A percentile compares a stretch with the other conserved stretches of the same genome.
These are phyloP conservation scores for Cicer arietinum DNA, from an alignment of 306 rosid genomes.

Conservation along the genomic window DNA sequence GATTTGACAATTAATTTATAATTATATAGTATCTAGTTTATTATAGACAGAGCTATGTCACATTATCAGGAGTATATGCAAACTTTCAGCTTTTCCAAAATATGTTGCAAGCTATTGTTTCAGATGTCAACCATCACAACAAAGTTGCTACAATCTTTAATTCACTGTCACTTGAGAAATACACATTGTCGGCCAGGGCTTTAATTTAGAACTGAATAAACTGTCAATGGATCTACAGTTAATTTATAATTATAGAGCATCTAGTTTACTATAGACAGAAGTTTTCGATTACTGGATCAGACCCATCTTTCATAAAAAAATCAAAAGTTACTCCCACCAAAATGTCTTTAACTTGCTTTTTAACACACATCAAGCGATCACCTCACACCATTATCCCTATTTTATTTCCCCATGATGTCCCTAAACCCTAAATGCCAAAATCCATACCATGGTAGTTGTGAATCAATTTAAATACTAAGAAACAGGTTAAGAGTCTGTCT, in stretches of 20 bases:
- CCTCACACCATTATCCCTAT: background rate
- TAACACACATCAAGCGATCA: slow-evolving; percentile 1
- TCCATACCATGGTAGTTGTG: slow-evolving; percentile 6
- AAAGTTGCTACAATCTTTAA: slow-evolving; percentile 8
- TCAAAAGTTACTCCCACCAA: background rate
- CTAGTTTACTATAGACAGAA: background rate
- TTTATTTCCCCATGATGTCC: background rate
- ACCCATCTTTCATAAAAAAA: slow-evolving; percentile 21
- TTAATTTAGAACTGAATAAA: slow-evolving; percentile 31
- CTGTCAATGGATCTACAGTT: background rate
- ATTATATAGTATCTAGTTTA: background rate
- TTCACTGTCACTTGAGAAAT: slow-evolving; percentile 22
- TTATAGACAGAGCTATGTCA: slow-evolving; percentile 1
- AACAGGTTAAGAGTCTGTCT: slow-evolving; percentile 50
- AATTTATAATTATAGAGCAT: slow-evolving; percentile 17
- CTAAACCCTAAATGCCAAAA: slow-evolving; percentile 30
- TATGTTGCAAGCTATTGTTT: slow-evolving; percentile 25
- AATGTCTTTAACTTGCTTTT: slow-evolving; percentile 25
- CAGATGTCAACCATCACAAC: slow-evolving; percentile 29
- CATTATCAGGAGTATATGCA: slow-evolving; percentile 19
- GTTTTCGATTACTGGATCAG: background rate
- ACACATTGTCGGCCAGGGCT: background rate
- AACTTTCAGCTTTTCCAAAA: slow-evolving; percentile 32
- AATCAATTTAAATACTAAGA: slow-evolving; percentile 32
- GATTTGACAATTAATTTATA: slow-evolving; percentile 8